Percentiles rank a stretch among this genome's conserved stretches.
Evolutionary conservation across 1,284 basidiomycete genomes (phyloP).

Genomic region (Uromyces viciae-fabae): DNA sequence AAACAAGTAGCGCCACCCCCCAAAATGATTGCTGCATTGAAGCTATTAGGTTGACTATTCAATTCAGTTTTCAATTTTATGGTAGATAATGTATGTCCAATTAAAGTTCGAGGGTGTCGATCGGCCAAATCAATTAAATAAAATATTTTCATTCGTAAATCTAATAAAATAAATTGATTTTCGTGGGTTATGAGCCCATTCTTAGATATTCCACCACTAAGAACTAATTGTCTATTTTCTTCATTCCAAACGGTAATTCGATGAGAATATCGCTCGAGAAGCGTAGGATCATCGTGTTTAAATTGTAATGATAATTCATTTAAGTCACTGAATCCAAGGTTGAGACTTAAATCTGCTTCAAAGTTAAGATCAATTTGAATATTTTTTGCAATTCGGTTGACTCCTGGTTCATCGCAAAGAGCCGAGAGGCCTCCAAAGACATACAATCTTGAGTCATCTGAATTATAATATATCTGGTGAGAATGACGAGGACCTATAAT

Average conservation of each 20-base stretch:
- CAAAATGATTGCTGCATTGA: conserved; percentile 9
- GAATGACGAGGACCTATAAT: conserved; percentile 38
- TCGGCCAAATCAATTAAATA: too few species aligned
- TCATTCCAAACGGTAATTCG: conserved; percentile 26
- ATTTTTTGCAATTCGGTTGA: conserved; percentile 16
- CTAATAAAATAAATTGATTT: conserved; percentile 24
- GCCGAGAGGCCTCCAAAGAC: conserved; percentile 38
- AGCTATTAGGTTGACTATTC: background rate
- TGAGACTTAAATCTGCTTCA: background rate
- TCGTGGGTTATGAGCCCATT: conserved; percentile 27
- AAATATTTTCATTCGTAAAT: background rate
- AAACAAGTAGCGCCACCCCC: conserved; percentile 43
- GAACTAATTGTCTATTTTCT: background rate
- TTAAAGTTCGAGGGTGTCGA: conserved; percentile 21
- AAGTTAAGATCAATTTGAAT: conserved; percentile 22
- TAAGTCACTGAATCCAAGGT: background rate
- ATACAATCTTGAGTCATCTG: background rate
- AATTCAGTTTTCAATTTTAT: background rate
- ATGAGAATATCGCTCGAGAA: conserved; percentile 39
- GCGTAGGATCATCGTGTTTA: background rate
- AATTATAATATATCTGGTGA: conserved; percentile 38
- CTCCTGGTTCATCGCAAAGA: background rate
- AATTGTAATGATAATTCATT: conserved; percentile 5
- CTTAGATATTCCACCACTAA: conserved; percentile 35
- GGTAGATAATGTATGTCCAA: conserved; percentile 17